Percentiles rank a stretch among this genome's conserved stretches.
Conservation (phyloP, 306 rosid species). For the Acacia acuminata region DNA sequence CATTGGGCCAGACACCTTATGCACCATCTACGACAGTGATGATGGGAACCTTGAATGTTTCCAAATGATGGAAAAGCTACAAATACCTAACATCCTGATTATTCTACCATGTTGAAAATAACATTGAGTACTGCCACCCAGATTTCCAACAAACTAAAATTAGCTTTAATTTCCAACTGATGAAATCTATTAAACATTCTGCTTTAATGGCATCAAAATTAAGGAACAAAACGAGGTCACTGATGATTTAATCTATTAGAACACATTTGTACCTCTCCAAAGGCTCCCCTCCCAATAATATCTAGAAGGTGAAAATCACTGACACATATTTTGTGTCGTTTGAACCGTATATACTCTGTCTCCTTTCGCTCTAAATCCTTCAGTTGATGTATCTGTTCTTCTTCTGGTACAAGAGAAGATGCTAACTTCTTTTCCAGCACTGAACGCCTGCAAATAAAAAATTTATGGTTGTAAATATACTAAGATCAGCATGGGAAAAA, state of each 20-base stretch:
- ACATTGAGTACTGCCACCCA: background rate
- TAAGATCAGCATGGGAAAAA: slow-evolving; percentile 6
- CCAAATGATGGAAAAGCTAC: background rate
- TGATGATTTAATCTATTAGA: slow-evolving; percentile 12
- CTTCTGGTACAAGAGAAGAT: slow-evolving; percentile 71
- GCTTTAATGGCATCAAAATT: slow-evolving; percentile 5
- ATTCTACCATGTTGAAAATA: background rate
- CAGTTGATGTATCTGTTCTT: slow-evolving; percentile 73
- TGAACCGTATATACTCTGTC: slow-evolving; percentile 78
- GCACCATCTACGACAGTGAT: background rate
- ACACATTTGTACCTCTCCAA: slow-evolving; percentile 77
- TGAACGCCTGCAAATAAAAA: slow-evolving; percentile 62
- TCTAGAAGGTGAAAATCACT: slow-evolving; percentile 85
- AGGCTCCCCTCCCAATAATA: slow-evolving; percentile 96
- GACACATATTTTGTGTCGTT: slow-evolving; percentile 89
- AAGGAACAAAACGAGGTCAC: background rate
- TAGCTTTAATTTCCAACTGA: too few species aligned
- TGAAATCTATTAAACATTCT: too few species aligned
- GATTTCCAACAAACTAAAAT: slow-evolving; percentile 4
- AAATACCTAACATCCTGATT: background rate
- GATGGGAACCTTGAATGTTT: background rate
- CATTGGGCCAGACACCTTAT: background rate
- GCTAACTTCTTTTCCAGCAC: slow-evolving; percentile 74
- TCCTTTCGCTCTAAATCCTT: slow-evolving; percentile 90
- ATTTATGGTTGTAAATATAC: slow-evolving; percentile 13